Conservation (phyloP, 2,329 filamentous ascomycete species). For the Fusarium goolgardi region DNA sequence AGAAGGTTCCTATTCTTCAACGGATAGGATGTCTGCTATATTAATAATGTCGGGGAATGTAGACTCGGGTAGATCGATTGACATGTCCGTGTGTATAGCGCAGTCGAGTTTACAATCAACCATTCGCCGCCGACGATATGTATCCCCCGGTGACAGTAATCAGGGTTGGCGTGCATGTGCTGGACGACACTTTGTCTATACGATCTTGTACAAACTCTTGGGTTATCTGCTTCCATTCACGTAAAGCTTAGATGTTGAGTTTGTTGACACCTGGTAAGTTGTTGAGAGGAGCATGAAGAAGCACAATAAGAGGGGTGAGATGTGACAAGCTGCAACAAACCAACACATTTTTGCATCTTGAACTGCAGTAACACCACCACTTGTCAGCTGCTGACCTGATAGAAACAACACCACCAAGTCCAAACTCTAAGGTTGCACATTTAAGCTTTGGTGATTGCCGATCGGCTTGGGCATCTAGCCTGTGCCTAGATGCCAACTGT, state of each 20-base stretch:
- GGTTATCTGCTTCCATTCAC: not conserved
- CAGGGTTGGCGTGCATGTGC: not conserved
- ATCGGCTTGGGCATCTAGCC: not conserved
- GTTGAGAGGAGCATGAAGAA: not conserved
- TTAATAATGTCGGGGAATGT: not conserved
- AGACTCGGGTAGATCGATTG: not conserved
- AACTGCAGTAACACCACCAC: constrained; percentile 12
- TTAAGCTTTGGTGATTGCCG: not conserved
- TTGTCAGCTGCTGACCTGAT: constrained; percentile 12
- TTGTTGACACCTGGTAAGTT: not conserved
- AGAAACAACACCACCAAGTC: constrained; percentile 11
- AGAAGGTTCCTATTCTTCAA: not conserved
- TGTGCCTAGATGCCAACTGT: not conserved
- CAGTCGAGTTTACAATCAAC: not conserved
- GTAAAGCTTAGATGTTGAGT: not conserved
- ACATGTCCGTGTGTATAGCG: not conserved
- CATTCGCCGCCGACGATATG: not conserved
- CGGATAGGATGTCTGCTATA: not conserved
- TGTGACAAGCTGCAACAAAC: not conserved
- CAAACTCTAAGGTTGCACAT: constrained; percentile 17
- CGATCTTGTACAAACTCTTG: not conserved
- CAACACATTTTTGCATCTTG: not conserved
- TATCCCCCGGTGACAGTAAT: not conserved
- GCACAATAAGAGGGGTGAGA: not conserved
- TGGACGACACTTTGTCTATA: not conserved